Evolutionary conservation across 2,329 filamentous ascomycete genomes (phyloP), one percentile per base, ranked within the genome.

Genomic region (Aspergillus vadensis): DNA sequence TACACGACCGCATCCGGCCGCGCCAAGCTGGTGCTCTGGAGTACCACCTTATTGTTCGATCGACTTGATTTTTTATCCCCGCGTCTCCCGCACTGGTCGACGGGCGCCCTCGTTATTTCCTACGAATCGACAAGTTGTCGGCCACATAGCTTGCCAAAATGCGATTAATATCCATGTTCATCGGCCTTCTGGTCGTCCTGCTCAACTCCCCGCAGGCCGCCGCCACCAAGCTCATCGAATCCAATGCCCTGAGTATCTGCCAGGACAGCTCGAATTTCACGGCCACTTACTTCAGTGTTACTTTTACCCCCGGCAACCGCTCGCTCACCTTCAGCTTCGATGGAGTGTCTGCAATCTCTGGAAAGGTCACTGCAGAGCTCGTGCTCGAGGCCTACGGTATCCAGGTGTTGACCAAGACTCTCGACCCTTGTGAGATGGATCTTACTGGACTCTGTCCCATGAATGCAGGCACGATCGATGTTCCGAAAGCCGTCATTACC

Each of bases 351-450:
- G 90, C 90, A 43, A 90, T 64, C 38, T 62, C 89, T 69, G 64
- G 64, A 19, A 59, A 58, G 54, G 62, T 65, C 38, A 54, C 58
- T 19, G 64, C 64, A 10, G 60, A 83, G 65, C 81, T 91, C 72
- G 89, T 97, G 62, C 85, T 96, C 67, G 85, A 88, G 62, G 93
- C 91, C 55, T 98, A 97, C 74, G 94, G 94, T 55, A 92, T 90
- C 77, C 81, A 85, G 38, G 86, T 91, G 66, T 78, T 94, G 68
- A 84, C 83, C 64, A 79, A 86, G 67, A 86, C 80, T 4, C 76
- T 97, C 67, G 82, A 97, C 72, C 94, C 94, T 49, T 98, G 94
- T 81, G 79, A 85, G 27, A 82, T 85, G 64, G 74, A 82, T 36
- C 82, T 96, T 63, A 77, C 82, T 62, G 91, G 92, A 75, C 85